These are phyloP conservation scores for Erysiphe pulchra DNA, from an alignment of 2,329 filamentous ascomycete species.

Conservation along the genomic window DNA sequence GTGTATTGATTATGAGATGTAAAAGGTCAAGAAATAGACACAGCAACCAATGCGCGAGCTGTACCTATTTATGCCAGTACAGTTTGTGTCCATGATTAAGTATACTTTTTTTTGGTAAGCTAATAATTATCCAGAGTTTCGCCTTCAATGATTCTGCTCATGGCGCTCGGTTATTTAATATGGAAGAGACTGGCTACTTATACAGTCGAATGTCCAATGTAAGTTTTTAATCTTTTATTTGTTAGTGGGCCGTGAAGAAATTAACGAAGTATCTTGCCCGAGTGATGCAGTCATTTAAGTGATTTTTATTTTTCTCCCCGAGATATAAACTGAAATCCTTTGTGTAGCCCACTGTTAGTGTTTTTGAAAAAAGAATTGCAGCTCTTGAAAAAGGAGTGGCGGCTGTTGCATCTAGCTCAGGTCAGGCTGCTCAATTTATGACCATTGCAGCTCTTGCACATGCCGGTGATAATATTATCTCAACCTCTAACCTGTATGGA, in stretches of 20 bases:
- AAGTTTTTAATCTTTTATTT: background rate
- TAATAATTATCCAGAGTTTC: slow-evolving; percentile 34
- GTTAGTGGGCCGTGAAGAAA: too few relatives aligned
- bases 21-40: slow-evolving; percentile 50
- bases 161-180: slow-evolving; percentile 77
- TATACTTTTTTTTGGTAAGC: slow-evolving; percentile 1
- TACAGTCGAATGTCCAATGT: slow-evolving; percentile 95
- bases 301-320: too few relatives aligned
- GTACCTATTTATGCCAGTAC: slow-evolving; percentile 91
- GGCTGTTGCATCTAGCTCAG: slow-evolving; percentile 62
- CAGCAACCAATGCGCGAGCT: slow-evolving; percentile 62
- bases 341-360: slow-evolving; percentile 64
- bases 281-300: too few relatives aligned
- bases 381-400: slow-evolving; percentile 80
- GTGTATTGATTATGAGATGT: background rate
- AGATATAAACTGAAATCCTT: background rate
- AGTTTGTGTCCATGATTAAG: slow-evolving; percentile 14
- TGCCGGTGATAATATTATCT: slow-evolving; percentile 77
- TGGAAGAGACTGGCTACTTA: slow-evolving; percentile 89
- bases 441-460: slow-evolving; percentile 62
- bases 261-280: too few relatives aligned
- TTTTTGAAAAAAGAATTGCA: slow-evolving; percentile 91
- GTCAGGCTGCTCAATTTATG: slow-evolving; percentile 84
- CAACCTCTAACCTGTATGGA: slow-evolving; percentile 75
- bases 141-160: slow-evolving; percentile 92